Evolutionary conservation across 2,329 filamentous ascomycete genomes (phyloP), one percentile per base, ranked within the genome.

Genomic region (Trichoderma asperellum): DNA sequence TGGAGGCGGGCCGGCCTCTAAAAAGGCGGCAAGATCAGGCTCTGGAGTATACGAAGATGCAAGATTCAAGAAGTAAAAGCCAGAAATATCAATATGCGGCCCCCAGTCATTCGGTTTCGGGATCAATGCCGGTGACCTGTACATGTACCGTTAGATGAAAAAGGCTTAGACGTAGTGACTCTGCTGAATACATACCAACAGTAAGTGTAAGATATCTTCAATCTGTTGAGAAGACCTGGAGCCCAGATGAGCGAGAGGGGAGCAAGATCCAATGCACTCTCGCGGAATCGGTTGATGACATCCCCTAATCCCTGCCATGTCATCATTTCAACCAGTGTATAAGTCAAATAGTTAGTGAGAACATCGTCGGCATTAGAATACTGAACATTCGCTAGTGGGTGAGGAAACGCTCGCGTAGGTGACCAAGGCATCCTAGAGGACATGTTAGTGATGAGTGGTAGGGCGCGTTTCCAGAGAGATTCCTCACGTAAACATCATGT

Each of bases 251-350:
- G 83, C 71, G 91, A 93, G 53, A 97, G 85, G 0, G 91, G 87
- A 56, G 96, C 91, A 0, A 97, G 82, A 32, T 91, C 91, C 1
- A 97, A 84, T 16, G 87, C 87, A 70, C 89, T 89, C 72, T 91
- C 89, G 64, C 94, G 86, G 75, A 97, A 97, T 12, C 89, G 87
- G 76, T 98, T 97, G 76, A 97, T 95, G 6, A 97, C 84, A 78
- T 97, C 94, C 47, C 94, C 94, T 4, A 97, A 82, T 0, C 93
- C 94, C 79, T 97, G 93, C 93, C 93, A 97, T 12, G 94, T 94
- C 85, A 97, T 89, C 87, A 96, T 92, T 73, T 97, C 94, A 2
- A 97, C 91, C 24, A 97, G 83, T 0, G 91, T 89, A 75, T 97
- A 97, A 0, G 91, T 92, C 68, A 96, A 85, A 75, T 92, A 95